A percentile compares a stretch with the other conserved stretches of the same genome.
phyloP scores from a whole-genome alignment of 2,329 filamentous ascomycete species.

The Dendrostoma leiphaemia region DNA sequence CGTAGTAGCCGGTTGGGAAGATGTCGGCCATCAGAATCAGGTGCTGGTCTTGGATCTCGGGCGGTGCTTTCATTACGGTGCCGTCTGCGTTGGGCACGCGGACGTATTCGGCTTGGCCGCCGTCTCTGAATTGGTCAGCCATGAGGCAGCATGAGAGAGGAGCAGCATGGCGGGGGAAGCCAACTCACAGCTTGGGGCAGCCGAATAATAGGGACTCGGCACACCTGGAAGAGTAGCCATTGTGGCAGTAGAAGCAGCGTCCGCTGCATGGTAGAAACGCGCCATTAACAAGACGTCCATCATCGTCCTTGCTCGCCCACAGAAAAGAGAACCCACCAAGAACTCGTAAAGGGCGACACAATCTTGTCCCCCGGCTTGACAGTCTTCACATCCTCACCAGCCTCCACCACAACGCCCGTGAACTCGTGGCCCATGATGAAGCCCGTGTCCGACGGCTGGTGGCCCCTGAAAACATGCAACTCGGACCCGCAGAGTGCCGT shows the following conservation, averaged over 20 bases:
- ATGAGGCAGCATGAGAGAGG: no score
- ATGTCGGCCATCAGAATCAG: conserved; percentile 83
- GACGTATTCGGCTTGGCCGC: conserved; percentile 79
- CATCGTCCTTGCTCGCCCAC: background rate
- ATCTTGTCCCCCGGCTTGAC: conserved; percentile 74
- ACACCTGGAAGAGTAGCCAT: conserved; percentile 76
- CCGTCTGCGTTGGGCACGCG: conserved; percentile 78
- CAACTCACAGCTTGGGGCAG: conserved; percentile 46
- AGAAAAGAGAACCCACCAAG: conserved; percentile 66
- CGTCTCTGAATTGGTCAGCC: no score
- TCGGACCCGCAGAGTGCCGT: conserved; percentile 89
- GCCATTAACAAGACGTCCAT: background rate
- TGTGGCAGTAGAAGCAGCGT: conserved; percentile 81
- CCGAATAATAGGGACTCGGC: conserved; percentile 70
- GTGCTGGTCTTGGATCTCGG: conserved; percentile 68
- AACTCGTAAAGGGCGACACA: conserved; percentile 80
- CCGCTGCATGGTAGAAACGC: conserved; percentile 51
- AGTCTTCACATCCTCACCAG: conserved; percentile 65
- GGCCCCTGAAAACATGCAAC: conserved; percentile 81
- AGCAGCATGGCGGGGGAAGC: background rate
- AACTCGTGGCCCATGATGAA: conserved; percentile 84
- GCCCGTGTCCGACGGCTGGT: conserved; percentile 65
- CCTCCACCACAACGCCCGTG: conserved; percentile 69
- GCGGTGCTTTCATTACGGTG: conserved; percentile 73
- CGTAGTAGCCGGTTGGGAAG: conserved; percentile 85